These are phyloP conservation scores for Funneliformis caledonium DNA, from an alignment of 371 early-diverging fungal genomes.

Conservation along the genomic window DNA sequence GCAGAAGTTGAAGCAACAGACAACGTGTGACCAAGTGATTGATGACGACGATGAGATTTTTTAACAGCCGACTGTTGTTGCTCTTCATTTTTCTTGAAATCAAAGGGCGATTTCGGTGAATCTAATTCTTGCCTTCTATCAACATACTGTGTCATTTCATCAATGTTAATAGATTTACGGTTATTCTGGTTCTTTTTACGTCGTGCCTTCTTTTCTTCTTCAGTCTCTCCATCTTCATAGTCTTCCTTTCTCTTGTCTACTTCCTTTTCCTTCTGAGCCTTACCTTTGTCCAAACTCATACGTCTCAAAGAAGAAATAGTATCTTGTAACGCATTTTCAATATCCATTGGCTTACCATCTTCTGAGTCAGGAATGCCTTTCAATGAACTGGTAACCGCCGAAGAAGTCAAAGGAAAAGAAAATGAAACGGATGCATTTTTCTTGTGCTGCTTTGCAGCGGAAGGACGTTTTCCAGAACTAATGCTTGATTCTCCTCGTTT, in stretches of 20 bases:
- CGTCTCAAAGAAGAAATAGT: conserved; percentile 39
- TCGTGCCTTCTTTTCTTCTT: conserved; percentile 26
- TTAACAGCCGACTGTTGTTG: conserved; percentile 28
- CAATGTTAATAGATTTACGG: conserved; percentile 31
- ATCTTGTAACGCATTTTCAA: conserved; percentile 40
- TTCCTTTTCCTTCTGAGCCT: conserved; percentile 35
- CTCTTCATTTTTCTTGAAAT: conserved; percentile 16
- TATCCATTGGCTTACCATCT: conserved; percentile 38
- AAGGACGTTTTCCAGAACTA: conserved; percentile 5
- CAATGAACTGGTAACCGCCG: conserved; percentile 15
- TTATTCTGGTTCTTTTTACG: conserved; percentile 25
- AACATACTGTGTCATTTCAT: not conserved
- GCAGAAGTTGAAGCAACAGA: not conserved
- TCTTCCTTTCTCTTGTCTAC: conserved; percentile 30
- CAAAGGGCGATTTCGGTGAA: conserved; percentile 37
- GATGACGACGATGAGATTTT: conserved; percentile 38
- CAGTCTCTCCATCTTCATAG: conserved; percentile 28
- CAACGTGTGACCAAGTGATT: conserved; percentile 36
- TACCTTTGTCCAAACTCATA: conserved; percentile 38
- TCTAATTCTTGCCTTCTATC: conserved; percentile 24
- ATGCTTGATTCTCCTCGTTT: conserved; percentile 32
- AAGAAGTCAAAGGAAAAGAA: conserved; percentile 27
- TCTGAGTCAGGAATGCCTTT: conserved; percentile 36
- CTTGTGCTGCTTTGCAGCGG: conserved; percentile 33
- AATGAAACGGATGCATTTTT: conserved; percentile 38